Percentiles rank a stretch among this genome's conserved stretches.
phyloP scores from a whole-genome alignment of 768 basidiomycete genomes.

The Leccinum longicurvipes region DNA sequence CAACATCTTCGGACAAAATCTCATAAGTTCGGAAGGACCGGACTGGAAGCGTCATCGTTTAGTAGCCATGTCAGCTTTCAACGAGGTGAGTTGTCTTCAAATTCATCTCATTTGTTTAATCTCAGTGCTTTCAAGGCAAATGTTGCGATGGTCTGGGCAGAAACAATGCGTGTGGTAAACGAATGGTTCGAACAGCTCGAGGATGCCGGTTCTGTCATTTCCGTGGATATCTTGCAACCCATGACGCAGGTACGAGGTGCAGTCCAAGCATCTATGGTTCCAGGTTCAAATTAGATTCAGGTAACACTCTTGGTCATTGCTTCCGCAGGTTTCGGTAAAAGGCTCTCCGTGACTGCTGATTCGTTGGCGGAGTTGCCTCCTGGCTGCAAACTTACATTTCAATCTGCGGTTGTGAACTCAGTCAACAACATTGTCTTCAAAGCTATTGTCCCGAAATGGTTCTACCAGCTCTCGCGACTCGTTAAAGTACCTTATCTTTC shows the following conservation, averaged over 20 bases:
- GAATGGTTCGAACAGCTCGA: constrained; percentile 44
- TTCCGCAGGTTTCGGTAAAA: constrained; percentile 42
- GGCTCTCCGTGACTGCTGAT: constrained; percentile 34
- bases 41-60: constrained; percentile 49
- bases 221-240: constrained; percentile 12
- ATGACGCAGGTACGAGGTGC: constrained; percentile 14
- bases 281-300: constrained; percentile 10
- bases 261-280: background rate
- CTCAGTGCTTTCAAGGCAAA: constrained; percentile 33
- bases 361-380: constrained; percentile 19
- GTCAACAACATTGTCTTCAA: constrained; percentile 27
- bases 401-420: constrained; percentile 29
- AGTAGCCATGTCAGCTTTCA: constrained; percentile 48
- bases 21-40: constrained; percentile 40
- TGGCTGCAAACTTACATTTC: constrained; percentile 37
- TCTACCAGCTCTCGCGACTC: constrained; percentile 22
- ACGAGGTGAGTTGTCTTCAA: constrained; percentile 33
- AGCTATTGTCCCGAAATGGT: constrained; percentile 33
- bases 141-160: constrained; percentile 47
- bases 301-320: constrained; percentile 38
- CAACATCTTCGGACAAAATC: constrained; percentile 45
- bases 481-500: constrained; percentile 37
- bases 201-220: constrained; percentile 13
- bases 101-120: background rate
- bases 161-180: constrained; percentile 37